Percentiles rank a stretch among this genome's conserved stretches.
Conservation (phyloP, 305 asterid species). For the Ruellia speciosa region DNA sequence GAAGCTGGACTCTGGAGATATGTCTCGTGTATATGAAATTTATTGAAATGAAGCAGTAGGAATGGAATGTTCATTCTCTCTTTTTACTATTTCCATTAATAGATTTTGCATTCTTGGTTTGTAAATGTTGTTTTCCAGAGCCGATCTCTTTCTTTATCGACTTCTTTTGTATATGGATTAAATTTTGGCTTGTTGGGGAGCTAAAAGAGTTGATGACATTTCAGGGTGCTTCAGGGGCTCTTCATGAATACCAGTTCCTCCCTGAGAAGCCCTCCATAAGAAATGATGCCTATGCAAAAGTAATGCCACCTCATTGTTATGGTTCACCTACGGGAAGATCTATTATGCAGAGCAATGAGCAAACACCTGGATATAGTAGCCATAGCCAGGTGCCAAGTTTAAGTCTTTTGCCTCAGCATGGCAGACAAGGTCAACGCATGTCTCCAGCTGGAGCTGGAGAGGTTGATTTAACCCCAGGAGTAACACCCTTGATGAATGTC, state of each 20-base stretch:
- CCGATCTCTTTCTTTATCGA: constrained; percentile 2
- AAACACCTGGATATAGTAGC: constrained; percentile 36
- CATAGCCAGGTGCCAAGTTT: constrained; percentile 50
- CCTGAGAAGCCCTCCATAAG: constrained; percentile 73
- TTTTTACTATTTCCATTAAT: constrained; percentile 2
- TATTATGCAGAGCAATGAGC: constrained; percentile 42
- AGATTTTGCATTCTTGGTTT: constrained; percentile 1
- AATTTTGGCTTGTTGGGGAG: background rate
- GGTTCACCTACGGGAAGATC: constrained; percentile 46
- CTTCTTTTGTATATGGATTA: background rate
- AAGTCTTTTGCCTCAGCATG: constrained; percentile 51
- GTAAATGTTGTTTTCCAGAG: background rate
- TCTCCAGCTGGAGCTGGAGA: constrained; percentile 48
- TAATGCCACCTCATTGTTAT: constrained; percentile 40
- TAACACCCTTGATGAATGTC: constrained; percentile 30
- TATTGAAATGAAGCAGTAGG: background rate
- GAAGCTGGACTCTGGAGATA: too few relatives aligned
- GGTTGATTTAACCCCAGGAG: constrained; percentile 35
- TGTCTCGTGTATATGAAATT: too few relatives aligned
- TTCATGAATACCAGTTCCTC: constrained; percentile 76
- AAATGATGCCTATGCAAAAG: constrained; percentile 44
- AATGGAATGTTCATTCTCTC: background rate
- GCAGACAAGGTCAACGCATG: constrained; percentile 41
- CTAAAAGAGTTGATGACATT: constrained; percentile 21
- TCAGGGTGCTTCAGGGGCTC: constrained; percentile 64